Evolutionary conservation across 2,329 filamentous ascomycete genomes (phyloP).

Genomic region (Metarhizium anisopliae): DNA sequence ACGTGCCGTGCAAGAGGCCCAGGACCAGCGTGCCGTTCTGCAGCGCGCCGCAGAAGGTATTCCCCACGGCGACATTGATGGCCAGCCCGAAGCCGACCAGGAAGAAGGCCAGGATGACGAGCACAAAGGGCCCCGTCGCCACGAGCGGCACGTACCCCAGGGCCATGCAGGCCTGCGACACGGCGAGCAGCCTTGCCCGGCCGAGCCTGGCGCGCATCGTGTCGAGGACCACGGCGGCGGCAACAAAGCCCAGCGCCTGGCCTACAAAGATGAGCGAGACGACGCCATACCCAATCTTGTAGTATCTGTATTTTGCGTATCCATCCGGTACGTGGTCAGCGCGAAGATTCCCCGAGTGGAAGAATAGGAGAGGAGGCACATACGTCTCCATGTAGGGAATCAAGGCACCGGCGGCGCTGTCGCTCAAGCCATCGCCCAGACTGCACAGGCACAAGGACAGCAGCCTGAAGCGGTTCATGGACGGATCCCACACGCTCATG

Average conservation of each 20-base stretch:
- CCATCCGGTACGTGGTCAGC: no score
- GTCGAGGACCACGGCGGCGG: slow-evolving; percentile 62
- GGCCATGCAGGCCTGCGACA: slow-evolving; percentile 47
- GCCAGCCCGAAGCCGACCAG: slow-evolving; percentile 53
- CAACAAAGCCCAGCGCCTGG: slow-evolving; percentile 68
- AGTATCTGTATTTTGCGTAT: slow-evolving; percentile 36
- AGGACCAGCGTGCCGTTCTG: slow-evolving; percentile 44
- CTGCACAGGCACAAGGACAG: slow-evolving; percentile 55
- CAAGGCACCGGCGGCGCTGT: slow-evolving; percentile 66
- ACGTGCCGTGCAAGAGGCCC: slow-evolving; percentile 58
- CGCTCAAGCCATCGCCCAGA: slow-evolving; percentile 63
- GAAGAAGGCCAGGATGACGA: slow-evolving; percentile 60
- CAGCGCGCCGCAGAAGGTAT: slow-evolving; percentile 49
- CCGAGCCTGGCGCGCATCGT: slow-evolving; percentile 53
- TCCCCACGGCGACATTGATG: slow-evolving; percentile 46
- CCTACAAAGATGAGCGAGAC: slow-evolving; percentile 77
- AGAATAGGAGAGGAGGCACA: slow-evolving; percentile 8
- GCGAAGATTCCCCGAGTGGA: no score
- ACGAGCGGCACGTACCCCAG: slow-evolving; percentile 57
- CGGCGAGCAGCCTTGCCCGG: slow-evolving; percentile 52
- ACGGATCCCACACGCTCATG: slow-evolving; percentile 49
- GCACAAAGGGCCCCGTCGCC: slow-evolving; percentile 59
- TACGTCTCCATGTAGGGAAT: slow-evolving; percentile 71
- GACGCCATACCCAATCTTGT: slow-evolving; percentile 65
- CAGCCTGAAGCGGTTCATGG: slow-evolving; percentile 64